Percentiles rank a stretch among this genome's conserved stretches.
phyloP scores from a whole-genome alignment of 148 eudicot genomes.

The Chenopodium quinoa region DNA sequence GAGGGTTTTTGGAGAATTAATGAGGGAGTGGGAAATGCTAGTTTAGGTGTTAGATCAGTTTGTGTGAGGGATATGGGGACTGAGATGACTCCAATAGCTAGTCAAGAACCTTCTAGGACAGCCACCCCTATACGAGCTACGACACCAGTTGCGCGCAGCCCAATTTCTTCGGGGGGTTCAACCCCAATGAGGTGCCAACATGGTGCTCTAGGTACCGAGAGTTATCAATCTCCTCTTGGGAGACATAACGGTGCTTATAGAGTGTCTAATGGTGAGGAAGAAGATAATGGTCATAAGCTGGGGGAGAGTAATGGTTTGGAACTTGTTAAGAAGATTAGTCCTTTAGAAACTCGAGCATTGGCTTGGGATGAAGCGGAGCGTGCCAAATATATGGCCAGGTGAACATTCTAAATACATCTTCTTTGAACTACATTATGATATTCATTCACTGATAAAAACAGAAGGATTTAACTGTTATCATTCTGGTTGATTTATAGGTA shows the following conservation, averaged over 20 bases:
- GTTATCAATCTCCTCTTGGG: constrained; percentile 41
- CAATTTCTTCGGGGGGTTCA: constrained; percentile 58
- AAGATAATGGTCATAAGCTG: constrained; percentile 29
- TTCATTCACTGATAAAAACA: not conserved
- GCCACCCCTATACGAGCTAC: constrained; percentile 78
- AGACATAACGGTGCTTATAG: constrained; percentile 35
- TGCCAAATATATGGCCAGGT: constrained; percentile 92
- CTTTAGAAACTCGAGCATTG: constrained; percentile 69
- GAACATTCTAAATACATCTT: not conserved
- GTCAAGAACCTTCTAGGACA: constrained; percentile 88
- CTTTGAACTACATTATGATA: not conserved
- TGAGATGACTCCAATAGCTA: constrained; percentile 91
- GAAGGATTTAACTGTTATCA: not conserved
- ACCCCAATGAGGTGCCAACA: constrained; percentile 61
- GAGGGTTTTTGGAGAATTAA: constrained; percentile 65
- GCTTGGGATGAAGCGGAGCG: constrained; percentile 99
- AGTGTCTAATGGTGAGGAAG: constrained; percentile 30
- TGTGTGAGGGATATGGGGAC: constrained; percentile 98
- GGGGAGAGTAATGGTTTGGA: constrained; percentile 26
- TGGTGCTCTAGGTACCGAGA: constrained; percentile 29
- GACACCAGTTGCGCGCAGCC: constrained; percentile 74
- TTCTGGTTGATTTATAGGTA: constrained; percentile 43
- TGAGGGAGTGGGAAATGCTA: constrained; percentile 37
- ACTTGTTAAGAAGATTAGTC: constrained; percentile 39
- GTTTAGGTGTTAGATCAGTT: constrained; percentile 54